These are phyloP conservation scores for Xylaria palmicola DNA, from an alignment of 495 filamentous ascomycete genomes.

Conservation along the genomic window DNA sequence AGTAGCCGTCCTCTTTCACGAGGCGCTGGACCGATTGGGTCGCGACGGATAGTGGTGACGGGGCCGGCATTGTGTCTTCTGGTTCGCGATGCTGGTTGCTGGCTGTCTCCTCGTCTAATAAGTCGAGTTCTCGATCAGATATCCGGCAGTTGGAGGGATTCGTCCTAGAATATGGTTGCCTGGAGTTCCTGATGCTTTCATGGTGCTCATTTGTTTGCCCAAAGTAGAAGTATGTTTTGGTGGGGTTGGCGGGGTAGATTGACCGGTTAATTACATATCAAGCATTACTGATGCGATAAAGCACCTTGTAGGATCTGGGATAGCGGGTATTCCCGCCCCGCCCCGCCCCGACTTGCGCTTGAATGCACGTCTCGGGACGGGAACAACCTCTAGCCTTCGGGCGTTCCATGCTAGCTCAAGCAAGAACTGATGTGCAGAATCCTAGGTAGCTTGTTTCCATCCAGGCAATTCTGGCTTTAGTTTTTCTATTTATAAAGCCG, in stretches of 20 bases:
- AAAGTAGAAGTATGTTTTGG: conserved; percentile 31
- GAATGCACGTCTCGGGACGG: too few relatives aligned
- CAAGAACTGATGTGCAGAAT: too few relatives aligned
- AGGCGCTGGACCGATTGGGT: conserved; percentile 75
- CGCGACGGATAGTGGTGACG: conserved; percentile 68
- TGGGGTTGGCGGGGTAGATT: conserved; percentile 33
- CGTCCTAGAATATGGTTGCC: conserved; percentile 20
- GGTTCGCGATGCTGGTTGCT: not conserved
- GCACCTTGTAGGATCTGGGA: too few relatives aligned
- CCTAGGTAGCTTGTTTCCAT: too few relatives aligned
- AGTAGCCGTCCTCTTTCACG: conserved; percentile 86
- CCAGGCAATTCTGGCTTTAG: too few relatives aligned
- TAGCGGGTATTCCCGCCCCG: too few relatives aligned
- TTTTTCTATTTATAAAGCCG: too few relatives aligned
- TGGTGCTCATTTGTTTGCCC: not conserved
- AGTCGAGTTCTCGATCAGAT: too few relatives aligned
- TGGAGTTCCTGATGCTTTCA: not conserved
- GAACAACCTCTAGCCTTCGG: too few relatives aligned
- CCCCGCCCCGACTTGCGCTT: too few relatives aligned
- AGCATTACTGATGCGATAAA: not conserved
- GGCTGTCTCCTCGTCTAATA: not conserved
- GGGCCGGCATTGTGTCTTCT: conserved; percentile 60
- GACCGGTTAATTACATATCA: not conserved
- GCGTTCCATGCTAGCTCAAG: too few relatives aligned
- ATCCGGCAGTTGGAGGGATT: too few relatives aligned